Conservation (phyloP, 768 basidiomycete genomes). For the Termitomyces sp. region DNA sequence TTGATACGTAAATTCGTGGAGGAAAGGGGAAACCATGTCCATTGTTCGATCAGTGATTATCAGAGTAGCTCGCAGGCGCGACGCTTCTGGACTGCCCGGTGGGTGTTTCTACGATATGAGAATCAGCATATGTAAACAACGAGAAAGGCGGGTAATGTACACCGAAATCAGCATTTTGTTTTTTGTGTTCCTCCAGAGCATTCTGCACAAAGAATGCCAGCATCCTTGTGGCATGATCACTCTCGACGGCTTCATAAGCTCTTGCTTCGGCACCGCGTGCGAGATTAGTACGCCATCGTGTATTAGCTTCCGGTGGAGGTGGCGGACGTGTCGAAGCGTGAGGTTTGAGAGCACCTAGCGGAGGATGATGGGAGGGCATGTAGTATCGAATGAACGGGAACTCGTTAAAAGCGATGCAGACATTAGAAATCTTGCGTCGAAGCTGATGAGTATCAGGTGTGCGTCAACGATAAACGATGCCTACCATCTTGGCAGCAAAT, state of each 20-base stretch:
- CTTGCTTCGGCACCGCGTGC: constrained; percentile 68
- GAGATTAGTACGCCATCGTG: constrained; percentile 77
- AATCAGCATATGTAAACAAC: background rate
- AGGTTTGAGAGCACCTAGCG: constrained; percentile 79
- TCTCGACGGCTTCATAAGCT: constrained; percentile 62
- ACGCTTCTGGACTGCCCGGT: constrained; percentile 29
- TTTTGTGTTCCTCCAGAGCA: constrained; percentile 83
- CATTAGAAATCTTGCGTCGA: constrained; percentile 65
- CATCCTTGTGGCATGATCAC: constrained; percentile 73
- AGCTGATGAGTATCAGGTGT: background rate
- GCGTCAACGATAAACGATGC: constrained; percentile 14
- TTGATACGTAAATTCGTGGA: constrained; percentile 99
- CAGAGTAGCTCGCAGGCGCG: constrained; percentile 71
- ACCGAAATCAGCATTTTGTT: constrained; percentile 79
- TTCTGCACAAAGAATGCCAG: constrained; percentile 83
- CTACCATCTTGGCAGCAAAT: constrained; percentile 65
- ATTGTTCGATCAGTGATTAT: constrained; percentile 96
- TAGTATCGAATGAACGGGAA: constrained; percentile 94
- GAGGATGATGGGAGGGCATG: constrained; percentile 72
- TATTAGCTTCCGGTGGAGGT: constrained; percentile 55
- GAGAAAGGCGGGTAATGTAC: constrained; percentile 39
- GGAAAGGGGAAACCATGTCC: constrained; percentile 84
- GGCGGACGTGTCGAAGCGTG: constrained; percentile 58
- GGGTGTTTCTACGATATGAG: constrained; percentile 37
- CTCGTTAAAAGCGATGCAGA: constrained; percentile 87